phyloP scores from a whole-genome alignment of 805 yeast genomes.

The Candida glaebosa region DNA sequence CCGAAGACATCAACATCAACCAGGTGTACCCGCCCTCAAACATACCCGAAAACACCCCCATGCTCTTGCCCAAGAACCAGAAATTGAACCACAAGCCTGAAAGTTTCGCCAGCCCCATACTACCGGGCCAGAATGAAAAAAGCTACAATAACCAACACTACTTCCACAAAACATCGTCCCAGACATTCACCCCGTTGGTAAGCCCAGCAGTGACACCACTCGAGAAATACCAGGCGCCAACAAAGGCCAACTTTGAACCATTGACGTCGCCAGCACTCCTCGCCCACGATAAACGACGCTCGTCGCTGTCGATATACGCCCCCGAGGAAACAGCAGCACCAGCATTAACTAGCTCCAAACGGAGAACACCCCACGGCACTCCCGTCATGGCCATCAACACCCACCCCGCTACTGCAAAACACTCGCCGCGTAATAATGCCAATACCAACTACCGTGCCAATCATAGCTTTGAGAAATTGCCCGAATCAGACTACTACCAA shows the following conservation, averaged over 20 bases:
- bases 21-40: constrained; percentile 25
- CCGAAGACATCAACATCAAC: constrained; percentile 15
- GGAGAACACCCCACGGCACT: constrained; percentile 44
- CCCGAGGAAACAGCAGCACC: constrained; percentile 23
- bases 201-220: constrained; percentile 74
- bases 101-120: constrained; percentile 31
- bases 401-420: constrained; percentile 4
- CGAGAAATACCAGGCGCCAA: constrained; percentile 34
- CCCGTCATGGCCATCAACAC: constrained; percentile 31
- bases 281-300: constrained; percentile 36
- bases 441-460: background rate
- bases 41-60: constrained; percentile 22
- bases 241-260: constrained; percentile 41
- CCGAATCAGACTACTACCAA: constrained; percentile 22
- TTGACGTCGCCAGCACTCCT: constrained; percentile 68
- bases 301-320: constrained; percentile 31
- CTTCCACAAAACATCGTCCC: constrained; percentile 25
- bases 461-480: constrained; percentile 24
- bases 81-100: constrained; percentile 5
- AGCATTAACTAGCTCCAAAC: constrained; percentile 19
- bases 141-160: constrained; percentile 41
- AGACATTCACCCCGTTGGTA: constrained; percentile 67
- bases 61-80: constrained; percentile 16
- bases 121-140: constrained; percentile 40
- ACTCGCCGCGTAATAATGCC: constrained; percentile 3